These are phyloP conservation scores for Boletus reticuloceps DNA, from an alignment of 768 basidiomycete genomes.

Conservation along the genomic window DNA sequence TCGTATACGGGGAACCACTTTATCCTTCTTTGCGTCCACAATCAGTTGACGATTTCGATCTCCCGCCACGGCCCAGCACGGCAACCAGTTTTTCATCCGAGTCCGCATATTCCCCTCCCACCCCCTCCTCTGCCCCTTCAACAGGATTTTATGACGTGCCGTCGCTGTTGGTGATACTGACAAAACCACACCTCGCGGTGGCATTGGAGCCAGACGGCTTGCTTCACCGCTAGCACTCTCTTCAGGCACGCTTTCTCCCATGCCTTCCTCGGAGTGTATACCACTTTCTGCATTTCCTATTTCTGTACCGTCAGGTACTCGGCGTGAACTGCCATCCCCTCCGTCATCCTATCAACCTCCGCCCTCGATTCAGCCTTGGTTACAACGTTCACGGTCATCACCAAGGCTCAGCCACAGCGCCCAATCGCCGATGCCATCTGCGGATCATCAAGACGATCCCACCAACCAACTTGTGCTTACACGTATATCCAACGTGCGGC, in stretches of 20 bases:
- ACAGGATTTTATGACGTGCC: constrained; percentile 22
- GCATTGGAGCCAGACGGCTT: constrained; percentile 1
- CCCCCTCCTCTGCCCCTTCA: constrained; percentile 42
- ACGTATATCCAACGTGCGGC: constrained; percentile 29
- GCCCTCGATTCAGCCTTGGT: constrained; percentile 25
- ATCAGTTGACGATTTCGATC: constrained; percentile 21
- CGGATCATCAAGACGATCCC: constrained; percentile 20
- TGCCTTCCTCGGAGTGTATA: constrained; percentile 30
- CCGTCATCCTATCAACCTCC: constrained; percentile 33
- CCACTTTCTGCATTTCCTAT: constrained; percentile 23
- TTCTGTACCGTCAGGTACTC: constrained; percentile 14
- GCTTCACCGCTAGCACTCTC: constrained; percentile 21
- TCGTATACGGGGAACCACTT: constrained; percentile 39
- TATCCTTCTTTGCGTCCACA: constrained; percentile 39
- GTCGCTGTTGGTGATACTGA: constrained; percentile 23
- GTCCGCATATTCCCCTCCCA: constrained; percentile 43
- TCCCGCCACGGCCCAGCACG: constrained; percentile 24
- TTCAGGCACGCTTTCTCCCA: constrained; percentile 26
- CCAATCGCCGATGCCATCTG: constrained; percentile 7
- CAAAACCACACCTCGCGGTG: constrained; percentile 11
- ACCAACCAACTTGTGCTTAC: constrained; percentile 7
- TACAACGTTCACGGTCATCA: constrained; percentile 37
- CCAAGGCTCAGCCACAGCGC: constrained; percentile 29
- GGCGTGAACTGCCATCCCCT: constrained; percentile 29
- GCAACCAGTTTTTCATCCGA: constrained; percentile 48